A percentile compares a stretch with the other conserved stretches of the same genome.
phyloP scores from a whole-genome alignment of 495 filamentous ascomycete genomes.

The Xylaria telfairii region DNA sequence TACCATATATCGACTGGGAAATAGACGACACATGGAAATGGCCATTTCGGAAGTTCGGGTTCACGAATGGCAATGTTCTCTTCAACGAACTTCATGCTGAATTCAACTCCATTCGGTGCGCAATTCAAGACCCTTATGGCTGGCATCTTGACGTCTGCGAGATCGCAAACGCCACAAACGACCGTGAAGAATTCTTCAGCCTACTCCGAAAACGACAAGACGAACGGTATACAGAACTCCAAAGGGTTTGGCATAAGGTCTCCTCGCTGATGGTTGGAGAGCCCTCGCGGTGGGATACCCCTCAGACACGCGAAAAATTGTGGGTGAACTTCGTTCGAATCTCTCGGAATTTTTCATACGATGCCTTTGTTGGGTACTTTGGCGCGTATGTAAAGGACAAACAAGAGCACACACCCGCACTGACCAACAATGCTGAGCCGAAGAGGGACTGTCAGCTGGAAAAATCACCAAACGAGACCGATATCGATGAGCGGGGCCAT shows the following conservation, averaged over 20 bases:
- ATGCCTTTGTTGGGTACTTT: slow-evolving; percentile 4
- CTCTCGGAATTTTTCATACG: slow-evolving; percentile 16
- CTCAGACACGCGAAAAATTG: not conserved
- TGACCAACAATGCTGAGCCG: not conserved
- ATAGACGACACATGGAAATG: not conserved
- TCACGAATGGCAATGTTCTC: not conserved
- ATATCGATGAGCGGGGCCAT: not conserved
- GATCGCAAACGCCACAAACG: not conserved
- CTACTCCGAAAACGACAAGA: slow-evolving; percentile 4
- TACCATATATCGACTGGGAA: not conserved
- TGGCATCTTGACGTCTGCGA: slow-evolving; percentile 16
- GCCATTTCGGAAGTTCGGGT: slow-evolving; percentile 12
- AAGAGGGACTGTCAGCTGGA: not conserved
- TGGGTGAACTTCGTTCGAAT: not conserved
- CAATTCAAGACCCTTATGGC: slow-evolving; percentile 13
- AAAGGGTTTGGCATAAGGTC: not conserved
- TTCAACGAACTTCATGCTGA: not conserved
- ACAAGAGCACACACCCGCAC: not conserved
- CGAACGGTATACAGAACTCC: not conserved
- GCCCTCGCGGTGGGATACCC: not conserved
- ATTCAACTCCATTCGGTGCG: not conserved
- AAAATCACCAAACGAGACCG: not conserved
- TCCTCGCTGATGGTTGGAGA: not conserved
- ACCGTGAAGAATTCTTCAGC: not conserved
- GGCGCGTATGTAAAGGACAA: slow-evolving; percentile 6